These are phyloP conservation scores for Boletellus sp. DNA, from an alignment of 768 basidiomycete genomes.

Conservation along the genomic window DNA sequence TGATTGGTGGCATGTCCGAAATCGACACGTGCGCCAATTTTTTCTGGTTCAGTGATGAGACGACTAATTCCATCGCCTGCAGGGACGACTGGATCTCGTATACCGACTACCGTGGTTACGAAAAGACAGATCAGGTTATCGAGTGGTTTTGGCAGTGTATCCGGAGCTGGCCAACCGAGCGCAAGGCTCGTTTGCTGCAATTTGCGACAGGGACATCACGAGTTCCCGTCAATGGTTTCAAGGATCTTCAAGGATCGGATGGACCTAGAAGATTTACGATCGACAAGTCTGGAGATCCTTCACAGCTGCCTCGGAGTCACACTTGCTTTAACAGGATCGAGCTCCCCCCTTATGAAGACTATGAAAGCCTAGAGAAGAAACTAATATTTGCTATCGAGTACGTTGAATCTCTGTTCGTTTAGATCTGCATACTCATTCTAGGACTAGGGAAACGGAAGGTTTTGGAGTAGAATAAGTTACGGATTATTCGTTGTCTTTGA, in stretches of 20 bases:
- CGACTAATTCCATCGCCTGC: background rate
- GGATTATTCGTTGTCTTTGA: conserved; percentile 5
- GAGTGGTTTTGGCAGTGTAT: conserved; percentile 97
- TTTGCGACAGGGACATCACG: conserved; percentile 87
- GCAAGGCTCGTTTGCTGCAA: conserved; percentile 81
- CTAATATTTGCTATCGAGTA: conserved; percentile 81
- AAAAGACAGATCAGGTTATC: conserved; percentile 82
- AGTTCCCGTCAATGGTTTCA: conserved; percentile 90
- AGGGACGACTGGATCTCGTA: conserved; percentile 93
- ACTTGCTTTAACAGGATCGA: conserved; percentile 93
- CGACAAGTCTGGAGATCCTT: conserved; percentile 89
- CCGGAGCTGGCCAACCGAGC: conserved; percentile 84
- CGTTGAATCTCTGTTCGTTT: conserved; percentile 26
- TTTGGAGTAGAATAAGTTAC: conserved; percentile 64
- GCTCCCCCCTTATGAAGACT: conserved; percentile 85
- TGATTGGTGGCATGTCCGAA: conserved; percentile 92
- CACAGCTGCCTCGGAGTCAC: conserved; percentile 83
- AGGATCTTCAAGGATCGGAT: conserved; percentile 90
- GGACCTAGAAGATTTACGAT: conserved; percentile 92
- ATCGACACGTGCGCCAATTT: conserved; percentile 66
- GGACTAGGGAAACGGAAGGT: conserved; percentile 68
- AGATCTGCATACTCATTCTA: conserved; percentile 4
- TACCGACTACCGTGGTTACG: conserved; percentile 88
- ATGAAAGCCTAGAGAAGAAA: conserved; percentile 83
- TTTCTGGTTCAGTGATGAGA: background rate